phyloP scores from a whole-genome alignment of 2,329 filamentous ascomycete genomes.

The Xylariaceae sp. region DNA sequence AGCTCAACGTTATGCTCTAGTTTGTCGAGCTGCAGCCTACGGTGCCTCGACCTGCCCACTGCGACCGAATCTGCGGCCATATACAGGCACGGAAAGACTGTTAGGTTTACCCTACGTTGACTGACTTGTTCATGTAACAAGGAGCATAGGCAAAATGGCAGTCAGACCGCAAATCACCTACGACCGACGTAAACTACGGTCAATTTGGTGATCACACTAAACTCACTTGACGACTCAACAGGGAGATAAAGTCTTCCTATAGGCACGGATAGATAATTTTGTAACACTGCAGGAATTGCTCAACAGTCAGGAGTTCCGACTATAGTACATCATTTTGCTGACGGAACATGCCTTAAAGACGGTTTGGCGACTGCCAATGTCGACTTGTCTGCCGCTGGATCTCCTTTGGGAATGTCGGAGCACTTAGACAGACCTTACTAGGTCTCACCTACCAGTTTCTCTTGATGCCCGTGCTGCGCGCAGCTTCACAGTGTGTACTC shows the following conservation, averaged over 20 bases:
- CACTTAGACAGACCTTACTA: no score
- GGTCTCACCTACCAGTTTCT: no score
- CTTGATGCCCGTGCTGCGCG: no score
- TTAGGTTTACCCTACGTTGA: background rate
- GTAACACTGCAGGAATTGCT: conserved; percentile 7
- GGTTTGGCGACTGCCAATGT: background rate
- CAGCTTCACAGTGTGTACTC: no score
- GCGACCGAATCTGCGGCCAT: conserved; percentile 14
- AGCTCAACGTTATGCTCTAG: conserved; percentile 8
- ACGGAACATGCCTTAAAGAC: background rate
- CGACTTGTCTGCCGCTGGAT: background rate
- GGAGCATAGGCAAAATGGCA: conserved; percentile 7
- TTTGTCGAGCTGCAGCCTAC: conserved; percentile 16
- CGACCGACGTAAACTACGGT: conserved; percentile 18
- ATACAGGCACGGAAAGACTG: conserved; percentile 8
- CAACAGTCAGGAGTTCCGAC: conserved; percentile 8
- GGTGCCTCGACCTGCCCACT: conserved; percentile 10
- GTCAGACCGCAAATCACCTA: conserved; percentile 17
- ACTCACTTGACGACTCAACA: conserved; percentile 4
- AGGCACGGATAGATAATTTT: conserved; percentile 5
- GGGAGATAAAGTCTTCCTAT: background rate
- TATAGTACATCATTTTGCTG: conserved; percentile 3
- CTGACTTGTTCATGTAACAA: conserved; percentile 1
- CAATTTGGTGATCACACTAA: conserved; percentile 14
- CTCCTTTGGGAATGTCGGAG: conserved; percentile 17